Evolutionary conservation across 1,284 basidiomycete genomes (phyloP), one percentile per base, ranked within the genome.

Genomic region (Austroboletus rostrupii): DNA sequence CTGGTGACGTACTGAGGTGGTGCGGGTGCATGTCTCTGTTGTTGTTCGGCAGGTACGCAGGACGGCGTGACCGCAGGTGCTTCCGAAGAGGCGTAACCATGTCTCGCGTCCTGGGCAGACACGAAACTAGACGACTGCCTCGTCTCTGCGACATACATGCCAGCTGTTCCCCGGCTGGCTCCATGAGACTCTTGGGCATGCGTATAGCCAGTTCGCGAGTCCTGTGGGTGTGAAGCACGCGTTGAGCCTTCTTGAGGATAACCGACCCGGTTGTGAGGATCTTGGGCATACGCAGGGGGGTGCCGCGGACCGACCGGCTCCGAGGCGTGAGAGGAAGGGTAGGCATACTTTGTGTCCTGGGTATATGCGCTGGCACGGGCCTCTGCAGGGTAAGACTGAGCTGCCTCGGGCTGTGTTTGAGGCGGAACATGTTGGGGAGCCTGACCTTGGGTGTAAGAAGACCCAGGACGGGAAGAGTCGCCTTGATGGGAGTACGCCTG

Each of bases 341-440:
- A 60, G 12, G 61, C 29, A 36, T 55, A 56, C 36, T 64, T 62
- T 40, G 63, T 36, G 12, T 62, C 58, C 40, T 64, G 60, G 23
- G 55, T 52, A 46, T 64, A 66, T 53, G 57, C 59, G 44, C 41
- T 39, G 7, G 61, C 9, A n/a, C 65, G 64, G 2, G 48, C 20
- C 29, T 64, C 61, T 20, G 49, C 41, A n/a, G 53, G 53, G 39
- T 53, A 62, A 29, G 54, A 2, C 12, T 61, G 65, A 40, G 55
- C 37, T 8, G 49, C 43, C 14, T 64, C 64, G 36, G 59, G 21
- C 31, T 54, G 61, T 3, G 53, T 8, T 39, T 61, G 59, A 12
- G 49, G 20, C 2, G 49, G 42, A 12, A 54, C 42, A 12, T 59
- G 61, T 0, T 49, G 2, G 5, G 50, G 35, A 26, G 61, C 32